Evolutionary conservation across 768 basidiomycete species (phyloP).

Genomic region (Mycena sanguinolenta): DNA sequence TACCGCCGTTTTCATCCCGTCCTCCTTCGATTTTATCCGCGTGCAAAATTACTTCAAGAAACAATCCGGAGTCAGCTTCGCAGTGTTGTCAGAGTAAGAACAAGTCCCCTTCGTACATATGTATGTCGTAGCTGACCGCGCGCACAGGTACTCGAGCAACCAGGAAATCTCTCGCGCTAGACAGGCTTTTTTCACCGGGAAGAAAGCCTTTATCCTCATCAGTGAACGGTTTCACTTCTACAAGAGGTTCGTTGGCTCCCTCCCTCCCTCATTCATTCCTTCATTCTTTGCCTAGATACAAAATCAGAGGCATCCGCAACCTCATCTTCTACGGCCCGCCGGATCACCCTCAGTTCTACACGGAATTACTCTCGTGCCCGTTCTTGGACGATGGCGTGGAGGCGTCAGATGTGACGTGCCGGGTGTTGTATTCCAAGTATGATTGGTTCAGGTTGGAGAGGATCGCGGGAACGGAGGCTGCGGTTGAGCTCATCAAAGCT

Average conservation of each 20-base stretch:
- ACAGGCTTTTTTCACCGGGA: slow-evolving; percentile 91
- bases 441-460: slow-evolving; percentile 91
- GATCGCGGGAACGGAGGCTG: slow-evolving; percentile 73
- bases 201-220: slow-evolving; percentile 88
- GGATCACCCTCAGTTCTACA: slow-evolving; percentile 91
- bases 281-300: slow-evolving; percentile 70
- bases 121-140: slow-evolving; percentile 16
- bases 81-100: slow-evolving; percentile 90
- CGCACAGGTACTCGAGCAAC: slow-evolving; percentile 86
- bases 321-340: slow-evolving; percentile 95
- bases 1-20: slow-evolving; percentile 91
- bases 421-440: slow-evolving; percentile 88
- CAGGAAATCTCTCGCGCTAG: slow-evolving; percentile 95
- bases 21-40: slow-evolving; percentile 96
- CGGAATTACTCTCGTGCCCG: slow-evolving; percentile 89
- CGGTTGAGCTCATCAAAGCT: slow-evolving; percentile 57
- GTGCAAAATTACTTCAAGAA: slow-evolving; percentile 90
- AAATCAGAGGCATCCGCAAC: slow-evolving; percentile 92
- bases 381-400: slow-evolving; percentile 95
- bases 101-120: not conserved
- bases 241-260: slow-evolving; percentile 68
- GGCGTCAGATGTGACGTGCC: slow-evolving; percentile 83
- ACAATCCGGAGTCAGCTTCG: slow-evolving; percentile 75
- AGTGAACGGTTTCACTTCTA: slow-evolving; percentile 99
- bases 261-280: not conserved